Evolutionary conservation across 176 grass and related monocot species (phyloP), one percentile per base, ranked within the genome.

Genomic region (Musa schizocarpa): DNA sequence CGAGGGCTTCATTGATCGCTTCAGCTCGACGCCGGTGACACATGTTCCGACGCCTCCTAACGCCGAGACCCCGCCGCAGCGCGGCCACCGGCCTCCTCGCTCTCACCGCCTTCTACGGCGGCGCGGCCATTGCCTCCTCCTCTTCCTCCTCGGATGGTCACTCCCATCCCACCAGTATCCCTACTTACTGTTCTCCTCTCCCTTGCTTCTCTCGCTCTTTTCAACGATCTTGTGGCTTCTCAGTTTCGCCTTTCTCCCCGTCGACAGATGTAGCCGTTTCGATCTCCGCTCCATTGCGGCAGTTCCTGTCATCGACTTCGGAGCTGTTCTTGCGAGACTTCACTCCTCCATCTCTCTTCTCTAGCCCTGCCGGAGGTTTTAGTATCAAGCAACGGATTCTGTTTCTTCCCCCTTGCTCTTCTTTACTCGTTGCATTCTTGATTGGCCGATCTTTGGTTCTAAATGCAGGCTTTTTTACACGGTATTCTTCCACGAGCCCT

Each of bases 401-500:
- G 9, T 16, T 19, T 16, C 1, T 16, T 57, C 13, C 17, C 3
- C 3, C 0, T 16, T 57, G 19, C 55, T 5, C 24, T 49, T 50
- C 49, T 16, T 25, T 6, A 43, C n/a, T 2, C 16, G 2, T 69
- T n/a, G 13, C 29, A 19, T 50, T 49, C 4, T 9, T 13, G 3
- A 3, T 26, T 59, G 52, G 20, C 19, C 63, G 9, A 22, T 27
- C 13, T 61, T 52, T 20, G 9, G n/a, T 34, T 20, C 34, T 26
- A 20, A 22, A 71, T 80, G 3, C 77, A 82, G 79, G 49, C 20
- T 68, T 61, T 74, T 59, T 57, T 17, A 19, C 63, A n/a, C 50
- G 29, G 16, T 54, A 81, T 78, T 76, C 50, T 25, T 73, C 53
- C 13, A 21, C 55, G 54, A 69, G 52, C 75, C 13, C 74, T 13